These are phyloP conservation scores for Trematosphaeria pertusa DNA, from an alignment of 2,329 filamentous ascomycete genomes.

Conservation along the genomic window DNA sequence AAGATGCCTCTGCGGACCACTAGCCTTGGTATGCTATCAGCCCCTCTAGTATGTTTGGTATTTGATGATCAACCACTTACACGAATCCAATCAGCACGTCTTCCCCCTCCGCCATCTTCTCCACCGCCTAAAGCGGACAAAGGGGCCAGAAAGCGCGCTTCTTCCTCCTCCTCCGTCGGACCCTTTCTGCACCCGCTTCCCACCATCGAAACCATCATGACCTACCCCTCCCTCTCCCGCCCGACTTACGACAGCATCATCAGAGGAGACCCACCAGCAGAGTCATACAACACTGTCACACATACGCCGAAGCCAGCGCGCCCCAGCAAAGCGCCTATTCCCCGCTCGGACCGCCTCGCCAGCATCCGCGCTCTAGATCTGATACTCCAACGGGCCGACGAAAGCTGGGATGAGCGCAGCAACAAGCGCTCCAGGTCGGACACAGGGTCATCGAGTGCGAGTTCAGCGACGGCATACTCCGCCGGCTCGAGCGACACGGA, in stretches of 20 bases:
- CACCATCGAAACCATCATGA: slow-evolving; percentile 27
- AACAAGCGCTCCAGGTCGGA: slow-evolving; percentile 1
- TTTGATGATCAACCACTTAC: too few species aligned
- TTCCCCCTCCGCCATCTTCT: too few species aligned
- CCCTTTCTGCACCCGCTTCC: too few species aligned
- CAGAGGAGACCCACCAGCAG: slow-evolving; percentile 12
- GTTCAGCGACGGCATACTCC: slow-evolving; percentile 5
- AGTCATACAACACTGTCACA: slow-evolving; percentile 20
- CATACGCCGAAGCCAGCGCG: slow-evolving; percentile 15
- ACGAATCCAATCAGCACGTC: too few species aligned
- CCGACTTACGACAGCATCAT: slow-evolving; percentile 18
- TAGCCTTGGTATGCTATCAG: too few species aligned
- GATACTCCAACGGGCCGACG: not conserved
- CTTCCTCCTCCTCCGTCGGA: too few species aligned
- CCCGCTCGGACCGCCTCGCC: not conserved
- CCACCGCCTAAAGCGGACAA: too few species aligned
- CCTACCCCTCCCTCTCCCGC: slow-evolving; percentile 12
- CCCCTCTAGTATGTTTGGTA: too few species aligned
- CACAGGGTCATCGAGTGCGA: slow-evolving; percentile 6
- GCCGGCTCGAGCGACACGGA: not conserved
- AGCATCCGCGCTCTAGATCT: not conserved
- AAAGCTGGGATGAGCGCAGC: not conserved
- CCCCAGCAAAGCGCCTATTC: not conserved
- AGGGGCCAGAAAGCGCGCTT: too few species aligned
- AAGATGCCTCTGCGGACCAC: not conserved